A percentile compares a stretch with the other conserved stretches of the same genome.
Conservation (phyloP, 345 rosid genomes). For the Sonneratia caseolaris region DNA sequence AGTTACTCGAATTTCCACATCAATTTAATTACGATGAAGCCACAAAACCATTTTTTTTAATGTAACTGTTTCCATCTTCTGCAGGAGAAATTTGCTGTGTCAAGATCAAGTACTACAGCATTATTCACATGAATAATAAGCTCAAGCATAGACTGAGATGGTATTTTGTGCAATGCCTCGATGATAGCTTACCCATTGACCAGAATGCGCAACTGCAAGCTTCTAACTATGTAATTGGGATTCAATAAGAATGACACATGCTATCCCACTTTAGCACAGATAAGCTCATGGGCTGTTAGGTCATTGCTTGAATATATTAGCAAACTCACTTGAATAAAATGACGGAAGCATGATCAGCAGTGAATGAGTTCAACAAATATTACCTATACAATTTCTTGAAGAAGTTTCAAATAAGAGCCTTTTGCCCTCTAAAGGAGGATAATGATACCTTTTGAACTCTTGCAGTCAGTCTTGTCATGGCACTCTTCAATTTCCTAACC, state of each 20-base stretch:
- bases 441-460: slow-evolving; percentile 76
- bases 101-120: neutral
- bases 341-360: neutral
- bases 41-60: neutral
- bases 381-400: neutral
- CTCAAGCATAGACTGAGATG: neutral
- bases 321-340: neutral
- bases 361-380: neutral
- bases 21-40: neutral
- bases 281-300: neutral
- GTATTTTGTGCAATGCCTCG: neutral
- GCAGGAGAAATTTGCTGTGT: neutral
- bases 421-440: slow-evolving; percentile 5
- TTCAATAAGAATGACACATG: neutral
- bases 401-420: neutral
- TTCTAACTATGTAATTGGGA: neutral
- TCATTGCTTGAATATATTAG: neutral
- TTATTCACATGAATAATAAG: neutral
- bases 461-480: slow-evolving; percentile 91
- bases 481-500: slow-evolving; percentile 93
- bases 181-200: neutral
- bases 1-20: neutral
- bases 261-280: neutral
- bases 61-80: neutral
- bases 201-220: neutral